phyloP scores from a whole-genome alignment of 192 early-diverging fungal genomes.

The Coemansia interrupta region DNA sequence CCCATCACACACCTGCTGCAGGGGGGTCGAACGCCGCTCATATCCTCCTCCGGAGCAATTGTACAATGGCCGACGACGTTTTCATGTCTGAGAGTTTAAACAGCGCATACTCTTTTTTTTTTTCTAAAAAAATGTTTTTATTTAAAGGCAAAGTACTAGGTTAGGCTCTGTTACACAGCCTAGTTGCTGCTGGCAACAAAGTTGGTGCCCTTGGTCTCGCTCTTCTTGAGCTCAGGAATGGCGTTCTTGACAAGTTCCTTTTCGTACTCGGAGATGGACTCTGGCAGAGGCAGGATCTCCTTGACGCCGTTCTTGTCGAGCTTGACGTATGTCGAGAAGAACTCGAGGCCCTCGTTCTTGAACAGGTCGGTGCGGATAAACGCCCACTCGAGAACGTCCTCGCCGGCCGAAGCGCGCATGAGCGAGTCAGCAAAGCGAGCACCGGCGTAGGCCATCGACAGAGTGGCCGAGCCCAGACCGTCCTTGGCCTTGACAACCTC shows the following conservation, averaged over 20 bases:
- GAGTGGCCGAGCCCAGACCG: conserved; percentile 84
- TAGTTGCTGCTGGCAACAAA: conserved; percentile 47
- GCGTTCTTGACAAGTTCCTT: conserved; percentile 76
- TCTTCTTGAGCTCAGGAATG: conserved; percentile 87
- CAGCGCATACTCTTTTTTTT: no score
- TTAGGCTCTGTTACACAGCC: neutral
- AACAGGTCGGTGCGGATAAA: conserved; percentile 72
- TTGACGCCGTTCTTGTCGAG: conserved; percentile 80
- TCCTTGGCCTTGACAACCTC: conserved; percentile 99
- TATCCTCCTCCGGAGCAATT: no score
- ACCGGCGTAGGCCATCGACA: conserved; percentile 86
- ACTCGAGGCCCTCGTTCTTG: conserved; percentile 62
- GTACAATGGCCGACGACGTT: no score
- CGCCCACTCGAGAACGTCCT: conserved; percentile 84
- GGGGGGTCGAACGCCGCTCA: no score
- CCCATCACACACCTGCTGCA: no score
- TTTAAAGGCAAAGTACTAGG: no score
- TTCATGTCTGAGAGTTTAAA: no score
- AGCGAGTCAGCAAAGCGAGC: conserved; percentile 90
- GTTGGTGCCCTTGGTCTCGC: conserved; percentile 80
- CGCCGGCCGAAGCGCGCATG: conserved; percentile 70
- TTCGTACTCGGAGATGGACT: conserved; percentile 75
- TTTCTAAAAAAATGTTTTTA: no score
- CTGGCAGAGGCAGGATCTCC: conserved; percentile 79
- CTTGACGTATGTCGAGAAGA: conserved; percentile 76